Conservation (phyloP, 805 yeast genomes). For the Saccharomycopsis microspora region DNA sequence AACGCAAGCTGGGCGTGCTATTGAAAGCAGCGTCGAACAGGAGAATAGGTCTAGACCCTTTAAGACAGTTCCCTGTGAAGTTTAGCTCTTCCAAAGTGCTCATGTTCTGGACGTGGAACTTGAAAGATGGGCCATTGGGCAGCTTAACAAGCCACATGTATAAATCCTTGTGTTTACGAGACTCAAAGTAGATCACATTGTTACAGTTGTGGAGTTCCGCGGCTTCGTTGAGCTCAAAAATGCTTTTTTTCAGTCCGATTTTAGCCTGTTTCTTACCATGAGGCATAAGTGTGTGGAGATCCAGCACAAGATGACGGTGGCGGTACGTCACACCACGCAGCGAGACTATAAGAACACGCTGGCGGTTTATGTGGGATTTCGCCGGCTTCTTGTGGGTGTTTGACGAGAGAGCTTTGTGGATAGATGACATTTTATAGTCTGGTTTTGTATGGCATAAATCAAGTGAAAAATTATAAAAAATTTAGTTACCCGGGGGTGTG, state of each 20-base stretch:
- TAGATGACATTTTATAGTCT: constrained; percentile 44
- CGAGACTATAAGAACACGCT: constrained; percentile 77
- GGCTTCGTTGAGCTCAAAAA: constrained; percentile 82
- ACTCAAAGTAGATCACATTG: constrained; percentile 86
- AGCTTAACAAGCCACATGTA: constrained; percentile 93
- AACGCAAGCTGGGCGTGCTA: constrained; percentile 41
- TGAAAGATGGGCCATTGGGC: constrained; percentile 95
- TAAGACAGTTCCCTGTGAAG: constrained; percentile 91
- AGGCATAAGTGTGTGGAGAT: constrained; percentile 69
- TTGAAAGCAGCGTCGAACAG: constrained; percentile 81
- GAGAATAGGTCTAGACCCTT: constrained; percentile 88
- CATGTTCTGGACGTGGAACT: constrained; percentile 87
- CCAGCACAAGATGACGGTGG: constrained; percentile 88
- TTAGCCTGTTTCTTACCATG: constrained; percentile 96
- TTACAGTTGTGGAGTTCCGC: constrained; percentile 97
- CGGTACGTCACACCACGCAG: constrained; percentile 93
- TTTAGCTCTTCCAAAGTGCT: constrained; percentile 94
- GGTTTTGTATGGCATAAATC: not conserved
- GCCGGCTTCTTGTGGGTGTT: constrained; percentile 24
- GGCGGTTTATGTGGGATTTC: constrained; percentile 65
- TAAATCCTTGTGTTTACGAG: constrained; percentile 91
- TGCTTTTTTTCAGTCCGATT: constrained; percentile 82
- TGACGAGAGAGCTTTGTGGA: constrained; percentile 53
- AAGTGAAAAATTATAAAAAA: too few species aligned
- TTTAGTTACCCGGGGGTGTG: too few species aligned